Percentiles rank a stretch among this genome's conserved stretches.
Conservation (phyloP, 192 early-diverging fungal genomes). For the Entrophospora sp. region DNA sequence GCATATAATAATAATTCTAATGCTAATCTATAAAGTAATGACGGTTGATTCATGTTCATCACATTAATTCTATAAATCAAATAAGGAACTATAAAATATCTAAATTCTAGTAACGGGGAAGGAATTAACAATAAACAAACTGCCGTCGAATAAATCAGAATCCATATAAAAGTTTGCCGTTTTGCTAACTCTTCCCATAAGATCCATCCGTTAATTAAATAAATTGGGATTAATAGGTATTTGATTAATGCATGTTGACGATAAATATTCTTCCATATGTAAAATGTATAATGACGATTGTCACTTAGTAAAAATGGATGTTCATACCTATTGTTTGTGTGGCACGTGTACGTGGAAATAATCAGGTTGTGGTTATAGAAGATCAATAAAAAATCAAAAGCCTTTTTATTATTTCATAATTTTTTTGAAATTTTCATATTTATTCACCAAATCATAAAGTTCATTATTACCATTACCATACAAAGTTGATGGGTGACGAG, state of each 20-base stretch:
- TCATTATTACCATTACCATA: too few relatives aligned
- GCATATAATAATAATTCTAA: too few relatives aligned
- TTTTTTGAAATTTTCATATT: too few relatives aligned
- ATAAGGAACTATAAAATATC: constrained; percentile 91
- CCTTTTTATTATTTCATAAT: too few relatives aligned
- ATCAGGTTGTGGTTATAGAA: too few relatives aligned
- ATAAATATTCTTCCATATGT: constrained; percentile 81
- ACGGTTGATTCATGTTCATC: too few relatives aligned
- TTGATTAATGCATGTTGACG: constrained; percentile 40
- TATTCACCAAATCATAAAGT: too few relatives aligned
- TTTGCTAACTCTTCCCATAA: constrained; percentile 30
- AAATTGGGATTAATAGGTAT: constrained; percentile 59
- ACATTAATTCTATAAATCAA: constrained; percentile 65
- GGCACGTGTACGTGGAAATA: background rate
- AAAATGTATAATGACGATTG: constrained; percentile 95
- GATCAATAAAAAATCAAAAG: too few relatives aligned
- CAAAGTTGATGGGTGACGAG: too few relatives aligned
- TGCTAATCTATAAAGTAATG: too few relatives aligned
- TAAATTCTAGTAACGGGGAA: constrained; percentile 87
- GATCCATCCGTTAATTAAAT: constrained; percentile 41
- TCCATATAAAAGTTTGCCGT: constrained; percentile 42
- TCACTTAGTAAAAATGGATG: constrained; percentile 92
- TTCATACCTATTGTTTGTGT: constrained; percentile 69
- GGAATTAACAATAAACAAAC: constrained; percentile 67
- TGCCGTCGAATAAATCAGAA: constrained; percentile 43